phyloP scores from a whole-genome alignment of 208 protist genomes.

The Acanthamoeba sp. region DNA sequence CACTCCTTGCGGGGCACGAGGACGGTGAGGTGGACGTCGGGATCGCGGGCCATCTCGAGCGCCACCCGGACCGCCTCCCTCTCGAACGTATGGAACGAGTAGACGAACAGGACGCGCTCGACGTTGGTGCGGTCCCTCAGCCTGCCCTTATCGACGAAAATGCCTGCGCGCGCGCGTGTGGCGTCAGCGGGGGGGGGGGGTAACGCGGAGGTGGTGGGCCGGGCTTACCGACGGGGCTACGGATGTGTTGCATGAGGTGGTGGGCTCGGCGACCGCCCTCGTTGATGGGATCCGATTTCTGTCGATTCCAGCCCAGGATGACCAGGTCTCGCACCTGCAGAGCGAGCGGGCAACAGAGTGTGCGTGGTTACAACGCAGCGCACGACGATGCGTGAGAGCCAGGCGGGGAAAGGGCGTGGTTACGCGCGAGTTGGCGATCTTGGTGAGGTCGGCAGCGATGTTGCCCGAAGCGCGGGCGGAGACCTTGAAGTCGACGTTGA shows the following conservation, averaged over 20 bases:
- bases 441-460: neutral
- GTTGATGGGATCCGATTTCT: neutral
- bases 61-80: neutral
- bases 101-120: slow-evolving; percentile 16
- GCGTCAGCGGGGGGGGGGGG: too few relatives aligned
- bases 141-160: slow-evolving; percentile 7
- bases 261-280: neutral
- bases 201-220: neutral
- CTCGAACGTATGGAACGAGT: slow-evolving; percentile 17
- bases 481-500: neutral
- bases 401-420: neutral
- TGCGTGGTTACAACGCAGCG: too few relatives aligned
- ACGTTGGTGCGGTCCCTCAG: neutral
- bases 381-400: too few relatives aligned
- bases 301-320: slow-evolving; percentile 34
- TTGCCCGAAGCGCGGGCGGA: neutral
- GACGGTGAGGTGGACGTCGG: slow-evolving; percentile 18
- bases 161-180: neutral
- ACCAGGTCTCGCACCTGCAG: slow-evolving; percentile 48
- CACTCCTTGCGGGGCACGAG: neutral
- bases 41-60: slow-evolving; percentile 7
- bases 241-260: slow-evolving; percentile 58
- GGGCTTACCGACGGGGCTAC: neutral
- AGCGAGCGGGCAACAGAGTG: too few relatives aligned
- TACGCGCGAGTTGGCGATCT: slow-evolving; percentile 47